A percentile compares a stretch with the other conserved stretches of the same genome.
Evolutionary conservation across 768 basidiomycete genomes (phyloP).

Genomic region (Tephrocybe sp.): DNA sequence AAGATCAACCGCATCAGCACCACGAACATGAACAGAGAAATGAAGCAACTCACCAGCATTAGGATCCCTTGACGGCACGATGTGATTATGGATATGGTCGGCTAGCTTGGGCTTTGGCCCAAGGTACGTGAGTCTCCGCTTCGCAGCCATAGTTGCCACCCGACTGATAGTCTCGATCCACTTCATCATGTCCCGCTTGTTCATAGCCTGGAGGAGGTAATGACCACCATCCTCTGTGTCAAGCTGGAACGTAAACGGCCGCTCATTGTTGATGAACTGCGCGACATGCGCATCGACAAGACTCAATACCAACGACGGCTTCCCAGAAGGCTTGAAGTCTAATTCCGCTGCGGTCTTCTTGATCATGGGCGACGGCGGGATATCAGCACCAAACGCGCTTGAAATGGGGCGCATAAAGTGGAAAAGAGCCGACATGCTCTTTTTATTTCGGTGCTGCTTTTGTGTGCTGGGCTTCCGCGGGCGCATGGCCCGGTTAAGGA

Average conservation of each 20-base stretch:
- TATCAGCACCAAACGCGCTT: slow-evolving; percentile 76
- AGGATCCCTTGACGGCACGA: slow-evolving; percentile 66
- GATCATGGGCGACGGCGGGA: slow-evolving; percentile 37
- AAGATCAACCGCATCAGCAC: slow-evolving; percentile 3
- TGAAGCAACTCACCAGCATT: slow-evolving; percentile 57
- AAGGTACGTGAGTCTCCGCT: slow-evolving; percentile 78
- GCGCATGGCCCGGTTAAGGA: slow-evolving; percentile 75
- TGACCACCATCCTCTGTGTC: slow-evolving; percentile 88
- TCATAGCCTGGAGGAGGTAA: slow-evolving; percentile 74
- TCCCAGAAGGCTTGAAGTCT: slow-evolving; percentile 70
- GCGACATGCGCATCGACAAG: slow-evolving; percentile 71
- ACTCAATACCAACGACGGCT: slow-evolving; percentile 74
- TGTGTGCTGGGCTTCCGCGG: slow-evolving; percentile 49
- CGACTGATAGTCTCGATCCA: slow-evolving; percentile 79
- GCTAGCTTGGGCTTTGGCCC: slow-evolving; percentile 74
- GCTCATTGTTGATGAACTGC: slow-evolving; percentile 74
- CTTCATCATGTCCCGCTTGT: slow-evolving; percentile 66
- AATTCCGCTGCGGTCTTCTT: slow-evolving; percentile 72
- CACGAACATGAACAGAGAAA: neutral
- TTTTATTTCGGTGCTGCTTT: slow-evolving; percentile 84
- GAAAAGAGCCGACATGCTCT: slow-evolving; percentile 84
- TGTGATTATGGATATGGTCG: slow-evolving; percentile 69
- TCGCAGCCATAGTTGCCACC: slow-evolving; percentile 71
- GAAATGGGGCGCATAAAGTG: slow-evolving; percentile 89
- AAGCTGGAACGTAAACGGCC: slow-evolving; percentile 81